Conservation (phyloP, 2,329 filamentous ascomycete genomes). For the Berkeleyomyces basicola region DNA sequence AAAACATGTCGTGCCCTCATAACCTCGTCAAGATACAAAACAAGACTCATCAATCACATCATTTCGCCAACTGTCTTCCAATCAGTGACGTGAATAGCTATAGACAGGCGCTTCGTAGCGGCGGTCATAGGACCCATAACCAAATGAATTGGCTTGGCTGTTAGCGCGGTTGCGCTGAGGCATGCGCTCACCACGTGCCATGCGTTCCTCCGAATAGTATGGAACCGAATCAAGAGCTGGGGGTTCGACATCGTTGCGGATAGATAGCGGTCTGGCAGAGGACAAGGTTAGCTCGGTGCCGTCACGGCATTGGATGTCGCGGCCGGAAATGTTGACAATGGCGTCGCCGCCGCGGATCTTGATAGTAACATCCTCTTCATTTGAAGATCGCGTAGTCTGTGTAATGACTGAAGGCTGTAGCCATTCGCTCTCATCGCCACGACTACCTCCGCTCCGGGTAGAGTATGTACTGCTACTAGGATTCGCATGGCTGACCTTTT, state of each 20-base stretch:
- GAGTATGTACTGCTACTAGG: conserved; percentile 36
- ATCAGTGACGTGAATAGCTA: neutral
- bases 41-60: neutral
- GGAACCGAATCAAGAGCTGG: conserved; percentile 25
- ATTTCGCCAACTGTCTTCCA: neutral
- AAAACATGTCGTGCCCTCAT: conserved; percentile 12
- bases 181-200: conserved; percentile 28
- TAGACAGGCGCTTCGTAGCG: conserved; percentile 11
- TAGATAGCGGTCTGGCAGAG: conserved; percentile 20
- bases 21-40: conserved; percentile 14
- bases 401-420: conserved; percentile 41
- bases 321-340: conserved; percentile 37
- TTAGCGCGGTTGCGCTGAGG: conserved; percentile 29
- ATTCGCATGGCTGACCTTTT: conserved; percentile 30
- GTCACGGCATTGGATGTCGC: conserved; percentile 41
- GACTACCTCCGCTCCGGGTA: conserved; percentile 40
- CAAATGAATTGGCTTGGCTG: conserved; percentile 34
- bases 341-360: conserved; percentile 39
- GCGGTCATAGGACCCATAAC: conserved; percentile 17
- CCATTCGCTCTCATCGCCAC: conserved; percentile 45
- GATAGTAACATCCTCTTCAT: conserved; percentile 44
- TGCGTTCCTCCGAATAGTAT: conserved; percentile 31
- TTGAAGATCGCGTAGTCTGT: conserved; percentile 37
- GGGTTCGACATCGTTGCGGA: conserved; percentile 32
- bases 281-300: conserved; percentile 44